A percentile compares a stretch with the other conserved stretches of the same genome.
Evolutionary conservation across 2,329 filamentous ascomycete species (phyloP).

Genomic region (Claviceps humidiphila): DNA sequence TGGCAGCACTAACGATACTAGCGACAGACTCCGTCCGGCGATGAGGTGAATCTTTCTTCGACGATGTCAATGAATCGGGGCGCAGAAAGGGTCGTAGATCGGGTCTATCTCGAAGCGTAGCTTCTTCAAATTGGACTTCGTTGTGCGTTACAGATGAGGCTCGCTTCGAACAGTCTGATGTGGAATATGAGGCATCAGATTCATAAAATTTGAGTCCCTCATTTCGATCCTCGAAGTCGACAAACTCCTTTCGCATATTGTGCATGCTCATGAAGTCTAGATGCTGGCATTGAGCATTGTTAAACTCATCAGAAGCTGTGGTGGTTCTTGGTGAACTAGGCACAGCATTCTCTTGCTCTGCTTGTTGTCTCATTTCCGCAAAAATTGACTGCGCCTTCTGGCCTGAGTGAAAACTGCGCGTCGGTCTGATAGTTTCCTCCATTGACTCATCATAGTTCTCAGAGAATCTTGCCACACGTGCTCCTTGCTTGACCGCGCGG

Average conservation of each 20-base stretch:
- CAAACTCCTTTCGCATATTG: slow-evolving; percentile 30
- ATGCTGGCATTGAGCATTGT: slow-evolving; percentile 38
- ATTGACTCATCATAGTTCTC: slow-evolving; percentile 52
- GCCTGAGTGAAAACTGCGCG: slow-evolving; percentile 27
- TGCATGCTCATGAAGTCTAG: slow-evolving; percentile 45
- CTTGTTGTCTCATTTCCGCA: slow-evolving; percentile 43
- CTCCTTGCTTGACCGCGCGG: slow-evolving; percentile 27
- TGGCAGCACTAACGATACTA: slow-evolving; percentile 43
- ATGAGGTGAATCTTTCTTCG: slow-evolving; percentile 23
- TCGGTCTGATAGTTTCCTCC: slow-evolving; percentile 52
- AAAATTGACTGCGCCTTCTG: slow-evolving; percentile 39
- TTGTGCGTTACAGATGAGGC: slow-evolving; percentile 32
- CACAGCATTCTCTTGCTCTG: slow-evolving; percentile 34
- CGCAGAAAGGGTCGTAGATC: slow-evolving; percentile 20
- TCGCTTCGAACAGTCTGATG: slow-evolving; percentile 36
- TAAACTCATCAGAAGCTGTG: slow-evolving; percentile 31
- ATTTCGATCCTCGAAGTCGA: slow-evolving; percentile 24
- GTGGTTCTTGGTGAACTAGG: slow-evolving; percentile 44
- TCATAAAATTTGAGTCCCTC: slow-evolving; percentile 21
- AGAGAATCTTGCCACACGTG: slow-evolving; percentile 36
- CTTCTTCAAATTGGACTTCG: slow-evolving; percentile 22
- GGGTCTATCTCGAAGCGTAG: slow-evolving; percentile 29
- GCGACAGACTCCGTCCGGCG: slow-evolving; percentile 47
- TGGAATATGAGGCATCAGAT: slow-evolving; percentile 19
- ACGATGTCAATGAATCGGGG: slow-evolving; percentile 8